Evolutionary conservation across 192 early-diverging fungal species (phyloP).

Genomic region (Irineochytrium annulatum): DNA sequence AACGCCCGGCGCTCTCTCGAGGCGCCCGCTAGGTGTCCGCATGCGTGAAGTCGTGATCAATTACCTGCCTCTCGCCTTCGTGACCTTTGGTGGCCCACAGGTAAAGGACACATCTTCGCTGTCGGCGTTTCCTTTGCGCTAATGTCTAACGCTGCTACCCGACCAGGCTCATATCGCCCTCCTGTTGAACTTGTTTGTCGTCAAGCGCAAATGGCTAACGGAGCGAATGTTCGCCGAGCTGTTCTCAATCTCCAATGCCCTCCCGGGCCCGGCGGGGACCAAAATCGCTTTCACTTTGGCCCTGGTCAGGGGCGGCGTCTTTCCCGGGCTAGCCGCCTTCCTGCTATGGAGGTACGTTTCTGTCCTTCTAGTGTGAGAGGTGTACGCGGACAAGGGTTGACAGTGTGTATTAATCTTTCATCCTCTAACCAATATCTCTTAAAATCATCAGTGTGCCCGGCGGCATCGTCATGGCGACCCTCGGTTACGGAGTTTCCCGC

Average conservation of each 20-base stretch:
- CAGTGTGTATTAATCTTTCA: neutral
- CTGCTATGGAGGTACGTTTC: slow-evolving; percentile 35
- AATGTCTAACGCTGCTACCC: neutral
- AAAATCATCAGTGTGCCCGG: slow-evolving; percentile 45
- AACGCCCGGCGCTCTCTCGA: too few relatives aligned
- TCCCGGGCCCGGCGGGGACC: slow-evolving; percentile 51
- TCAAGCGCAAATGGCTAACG: slow-evolving; percentile 46
- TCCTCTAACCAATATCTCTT: neutral
- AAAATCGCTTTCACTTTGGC: slow-evolving; percentile 41
- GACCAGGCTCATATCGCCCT: slow-evolving; percentile 49
- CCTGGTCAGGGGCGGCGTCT: slow-evolving; percentile 31
- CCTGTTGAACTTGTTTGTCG: slow-evolving; percentile 53
- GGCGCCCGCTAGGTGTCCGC: slow-evolving; percentile 8
- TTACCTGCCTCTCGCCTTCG: slow-evolving; percentile 50
- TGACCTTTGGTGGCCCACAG: slow-evolving; percentile 61
- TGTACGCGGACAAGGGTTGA: neutral
- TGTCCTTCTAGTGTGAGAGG: neutral
- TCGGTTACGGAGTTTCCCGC: slow-evolving; percentile 42
- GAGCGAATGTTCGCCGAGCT: slow-evolving; percentile 60
- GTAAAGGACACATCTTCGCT: slow-evolving; percentile 23
- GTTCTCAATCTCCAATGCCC: slow-evolving; percentile 58
- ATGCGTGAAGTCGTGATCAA: slow-evolving; percentile 21
- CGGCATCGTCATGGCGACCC: slow-evolving; percentile 48
- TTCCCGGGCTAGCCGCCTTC: slow-evolving; percentile 33
- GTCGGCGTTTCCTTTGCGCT: neutral